Evolutionary conservation across 139 green algal genomes (phyloP).

Genomic region (Asterochloris erici): DNA sequence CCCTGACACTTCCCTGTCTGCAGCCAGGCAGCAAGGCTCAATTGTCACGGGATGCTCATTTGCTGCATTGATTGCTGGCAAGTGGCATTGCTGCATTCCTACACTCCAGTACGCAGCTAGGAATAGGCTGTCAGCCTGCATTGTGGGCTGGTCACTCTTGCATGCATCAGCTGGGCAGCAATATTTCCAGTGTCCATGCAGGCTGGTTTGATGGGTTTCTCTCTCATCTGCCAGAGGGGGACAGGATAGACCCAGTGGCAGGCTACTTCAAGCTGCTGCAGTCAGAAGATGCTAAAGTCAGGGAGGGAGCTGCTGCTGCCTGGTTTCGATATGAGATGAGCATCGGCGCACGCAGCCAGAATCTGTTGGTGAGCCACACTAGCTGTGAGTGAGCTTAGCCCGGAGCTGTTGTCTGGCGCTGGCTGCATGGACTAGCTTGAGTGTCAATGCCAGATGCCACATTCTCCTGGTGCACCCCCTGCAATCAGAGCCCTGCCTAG

Average conservation of each 20-base stretch:
- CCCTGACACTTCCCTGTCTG: no score
- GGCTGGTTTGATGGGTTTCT: conserved; percentile 38
- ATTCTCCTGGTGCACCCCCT: neutral
- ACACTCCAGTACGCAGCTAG: neutral
- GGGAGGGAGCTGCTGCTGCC: conserved; percentile 28
- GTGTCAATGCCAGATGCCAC: conserved; percentile 9
- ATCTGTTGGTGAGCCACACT: neutral
- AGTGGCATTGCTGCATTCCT: neutral
- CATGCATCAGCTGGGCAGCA: neutral
- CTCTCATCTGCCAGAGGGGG: conserved; percentile 18
- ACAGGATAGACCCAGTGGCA: conserved; percentile 32
- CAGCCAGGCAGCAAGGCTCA: no score
- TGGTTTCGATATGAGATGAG: neutral
- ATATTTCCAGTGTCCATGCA: neutral
- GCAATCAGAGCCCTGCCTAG: neutral
- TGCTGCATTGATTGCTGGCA: neutral
- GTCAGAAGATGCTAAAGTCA: conserved; percentile 1
- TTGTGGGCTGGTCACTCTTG: neutral
- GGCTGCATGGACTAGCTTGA: neutral
- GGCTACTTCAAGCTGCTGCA: conserved; percentile 44
- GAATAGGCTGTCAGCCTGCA: neutral
- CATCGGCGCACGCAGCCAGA: neutral
- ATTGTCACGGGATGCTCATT: no score
- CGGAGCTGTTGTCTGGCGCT: neutral
- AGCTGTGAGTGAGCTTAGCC: neutral